phyloP scores from a whole-genome alignment of 352 stramenopile genomes.

The Hyaloperonospora arabidopsidis region DNA sequence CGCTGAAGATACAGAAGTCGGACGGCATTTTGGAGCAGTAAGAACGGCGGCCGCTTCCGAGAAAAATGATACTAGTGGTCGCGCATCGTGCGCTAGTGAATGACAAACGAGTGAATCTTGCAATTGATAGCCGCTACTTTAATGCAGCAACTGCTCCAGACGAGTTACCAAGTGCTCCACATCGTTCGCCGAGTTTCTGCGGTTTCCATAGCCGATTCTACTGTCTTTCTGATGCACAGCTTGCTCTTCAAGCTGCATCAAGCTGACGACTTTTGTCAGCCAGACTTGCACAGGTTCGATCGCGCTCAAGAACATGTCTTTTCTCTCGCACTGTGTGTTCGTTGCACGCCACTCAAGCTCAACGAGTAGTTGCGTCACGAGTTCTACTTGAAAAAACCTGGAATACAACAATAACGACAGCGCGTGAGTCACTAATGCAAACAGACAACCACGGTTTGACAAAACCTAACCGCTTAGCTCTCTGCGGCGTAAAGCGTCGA shows the following conservation, averaged over 20 bases:
- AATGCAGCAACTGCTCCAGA: slow-evolving; percentile 15
- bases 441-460: neutral
- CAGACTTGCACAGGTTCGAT: slow-evolving; percentile 28
- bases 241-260: slow-evolving; percentile 43
- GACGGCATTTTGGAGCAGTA: slow-evolving; percentile 47
- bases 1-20: slow-evolving; percentile 93
- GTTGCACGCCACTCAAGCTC: slow-evolving; percentile 47
- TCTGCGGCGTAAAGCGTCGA: slow-evolving; percentile 38
- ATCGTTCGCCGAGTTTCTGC: slow-evolving; percentile 14
- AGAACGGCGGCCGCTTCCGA: neutral
- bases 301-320: slow-evolving; percentile 23
- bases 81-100: slow-evolving; percentile 4
- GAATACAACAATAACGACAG: neutral
- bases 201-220: slow-evolving; percentile 4
- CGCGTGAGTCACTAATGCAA: slow-evolving; percentile 1
- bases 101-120: slow-evolving; percentile 8
- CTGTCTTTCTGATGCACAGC: slow-evolving; percentile 18
- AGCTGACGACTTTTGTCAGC: slow-evolving; percentile 48
- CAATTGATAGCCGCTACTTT: slow-evolving; percentile 3
- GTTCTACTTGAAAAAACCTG: slow-evolving; percentile 48
- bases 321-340: slow-evolving; percentile 22
- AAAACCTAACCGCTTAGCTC: slow-evolving; percentile 28
- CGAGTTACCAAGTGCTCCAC: slow-evolving; percentile 26
- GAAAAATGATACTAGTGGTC: neutral
- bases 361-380: slow-evolving; percentile 37